Evolutionary conservation across 2,329 filamentous ascomycete genomes (phyloP), one percentile per base, ranked within the genome.

Genomic region (Dothistroma septosporum): DNA sequence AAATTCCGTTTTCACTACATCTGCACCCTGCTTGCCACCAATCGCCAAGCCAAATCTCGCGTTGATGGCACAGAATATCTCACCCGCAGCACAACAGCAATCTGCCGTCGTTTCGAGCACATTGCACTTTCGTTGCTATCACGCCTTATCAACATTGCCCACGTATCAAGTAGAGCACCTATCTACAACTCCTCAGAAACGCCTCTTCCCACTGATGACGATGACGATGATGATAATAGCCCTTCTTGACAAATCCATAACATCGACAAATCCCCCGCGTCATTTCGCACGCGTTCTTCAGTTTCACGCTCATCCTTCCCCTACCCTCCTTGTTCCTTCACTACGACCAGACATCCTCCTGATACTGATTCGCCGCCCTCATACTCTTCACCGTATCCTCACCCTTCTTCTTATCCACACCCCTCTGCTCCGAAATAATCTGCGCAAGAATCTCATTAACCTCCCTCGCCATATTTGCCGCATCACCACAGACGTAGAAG

Each of bases 341-440:
- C 72, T 69, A 87, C 74, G 84, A 87, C 85, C 85, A 87, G 9
- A 87, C 85, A 74, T 87, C 85, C 73, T 88, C 94, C 83, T 99
- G 95, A 82, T 99, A 99, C 77, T 94, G 91, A 77, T 96, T 97
- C 66, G 89, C 87, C 68, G 90, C 88, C 73, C 94, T 88, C 93
- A 99, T 97, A 70, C 88, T 88, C 85, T 97, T 99, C 63, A 99
- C 92, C 71, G 97, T 87, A 73, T 97, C 93, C 78, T 99, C 94
- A 14, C 86, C 94, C 83, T 96, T 96, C 65, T 88, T 82, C 71
- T 93, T 88, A 1, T 91, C 82, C 61, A 97, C 83, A 55, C 89
- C 89, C 57, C 94, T 85, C 76, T 96, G 85, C 74, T 92, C 86
- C 28, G 92, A 83, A 69, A 99, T 87, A 72, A 97, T 95, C 74